Conservation (phyloP, 345 rosid species). For the Kandelia obovata region DNA sequence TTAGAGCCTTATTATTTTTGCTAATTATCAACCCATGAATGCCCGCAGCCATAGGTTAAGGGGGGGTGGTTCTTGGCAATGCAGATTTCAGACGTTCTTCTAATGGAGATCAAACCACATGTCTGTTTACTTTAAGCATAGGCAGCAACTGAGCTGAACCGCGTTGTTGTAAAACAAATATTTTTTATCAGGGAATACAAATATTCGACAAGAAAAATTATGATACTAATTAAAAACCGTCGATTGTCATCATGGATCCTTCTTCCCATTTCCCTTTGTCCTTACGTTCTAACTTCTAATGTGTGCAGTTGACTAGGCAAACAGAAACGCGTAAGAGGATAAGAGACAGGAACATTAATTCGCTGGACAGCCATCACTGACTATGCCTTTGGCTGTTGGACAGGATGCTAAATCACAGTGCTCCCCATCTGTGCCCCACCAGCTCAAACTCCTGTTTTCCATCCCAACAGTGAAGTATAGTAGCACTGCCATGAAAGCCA, state of each 20-base stretch:
- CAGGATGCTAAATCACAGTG: slow-evolving; percentile 75
- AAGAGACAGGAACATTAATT: slow-evolving; percentile 19
- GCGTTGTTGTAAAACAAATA: too few relatives aligned
- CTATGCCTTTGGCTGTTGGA: slow-evolving; percentile 70
- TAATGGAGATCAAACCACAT: too few relatives aligned
- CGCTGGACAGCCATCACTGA: slow-evolving; percentile 57
- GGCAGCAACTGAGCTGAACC: too few relatives aligned
- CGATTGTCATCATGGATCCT: background rate
- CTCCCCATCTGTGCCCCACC: slow-evolving; percentile 86
- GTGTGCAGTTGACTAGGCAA: background rate
- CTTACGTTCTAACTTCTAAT: background rate
- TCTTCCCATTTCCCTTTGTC: background rate
- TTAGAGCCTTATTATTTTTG: too few relatives aligned
- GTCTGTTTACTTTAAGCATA: too few relatives aligned
- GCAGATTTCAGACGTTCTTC: too few relatives aligned
- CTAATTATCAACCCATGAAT: too few relatives aligned
- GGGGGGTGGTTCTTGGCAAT: too few relatives aligned
- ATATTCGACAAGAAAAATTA: too few relatives aligned
- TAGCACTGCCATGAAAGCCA: slow-evolving; percentile 79
- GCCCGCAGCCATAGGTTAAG: too few relatives aligned
- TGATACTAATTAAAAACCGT: too few relatives aligned
- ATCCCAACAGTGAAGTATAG: slow-evolving; percentile 62
- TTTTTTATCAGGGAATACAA: too few relatives aligned
- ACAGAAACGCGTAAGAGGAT: background rate
- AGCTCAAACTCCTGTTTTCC: slow-evolving; percentile 44